These are phyloP conservation scores for Hypomontagnella monticulosa DNA, from an alignment of 495 filamentous ascomycete species.

Conservation along the genomic window DNA sequence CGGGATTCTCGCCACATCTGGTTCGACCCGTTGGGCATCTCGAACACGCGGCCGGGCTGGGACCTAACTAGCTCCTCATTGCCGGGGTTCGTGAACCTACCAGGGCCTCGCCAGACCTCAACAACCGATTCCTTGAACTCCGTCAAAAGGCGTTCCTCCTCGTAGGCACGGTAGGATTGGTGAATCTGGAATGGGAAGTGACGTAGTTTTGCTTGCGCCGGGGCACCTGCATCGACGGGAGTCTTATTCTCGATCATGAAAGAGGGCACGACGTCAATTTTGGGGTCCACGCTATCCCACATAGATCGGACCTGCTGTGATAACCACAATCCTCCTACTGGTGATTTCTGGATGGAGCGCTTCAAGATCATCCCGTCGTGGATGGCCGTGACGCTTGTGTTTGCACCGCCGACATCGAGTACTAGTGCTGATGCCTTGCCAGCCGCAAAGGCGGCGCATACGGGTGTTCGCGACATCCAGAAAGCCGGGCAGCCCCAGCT, in stretches of 20 bases:
- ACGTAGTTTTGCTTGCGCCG: constrained; percentile 66
- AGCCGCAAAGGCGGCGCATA: constrained; percentile 76
- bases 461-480: constrained; percentile 74
- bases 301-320: constrained; percentile 85
- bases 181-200: constrained; percentile 72
- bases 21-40: constrained; percentile 96
- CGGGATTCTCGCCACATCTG: constrained; percentile 90
- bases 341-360: constrained; percentile 84
- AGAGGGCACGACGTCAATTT: constrained; percentile 82
- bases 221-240: constrained; percentile 86
- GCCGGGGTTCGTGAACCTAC: constrained; percentile 66
- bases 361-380: constrained; percentile 94
- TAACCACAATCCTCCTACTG: constrained; percentile 87
- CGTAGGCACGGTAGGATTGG: constrained; percentile 76
- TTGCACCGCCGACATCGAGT: constrained; percentile 90
- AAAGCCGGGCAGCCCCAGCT: constrained; percentile 93
- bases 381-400: constrained; percentile 88
- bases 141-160: constrained; percentile 92
- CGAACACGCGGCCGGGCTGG: constrained; percentile 83
- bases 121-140: constrained; percentile 99
- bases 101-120: constrained; percentile 88
- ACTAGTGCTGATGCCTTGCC: constrained; percentile 94
- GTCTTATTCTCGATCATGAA: constrained; percentile 88
- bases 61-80: constrained; percentile 73
- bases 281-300: constrained; percentile 77